Evolutionary conservation across 768 basidiomycete genomes (phyloP), one percentile per base, ranked within the genome.

Genomic region (Hygrocybe coccinea): DNA sequence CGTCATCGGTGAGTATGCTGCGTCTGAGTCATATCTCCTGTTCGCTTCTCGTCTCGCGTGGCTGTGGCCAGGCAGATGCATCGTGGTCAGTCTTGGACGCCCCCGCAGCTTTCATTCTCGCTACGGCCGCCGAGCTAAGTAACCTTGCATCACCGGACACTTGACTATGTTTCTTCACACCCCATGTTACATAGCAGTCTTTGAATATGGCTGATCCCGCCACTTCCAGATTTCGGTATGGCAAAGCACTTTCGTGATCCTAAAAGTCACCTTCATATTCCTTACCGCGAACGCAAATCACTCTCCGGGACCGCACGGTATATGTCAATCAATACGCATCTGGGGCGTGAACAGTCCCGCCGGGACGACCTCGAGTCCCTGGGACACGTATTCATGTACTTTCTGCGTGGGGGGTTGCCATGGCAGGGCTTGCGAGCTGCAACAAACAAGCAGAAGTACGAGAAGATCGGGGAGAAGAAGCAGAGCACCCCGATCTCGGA

Each of bases 401-500:
- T 99, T 72, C 71, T 99, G 62, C 82, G 95, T 4, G 95, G 95
- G 22, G 93, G 94, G 17, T 79, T 99, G 54, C 95, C 95, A 24
- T 99, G 95, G 95, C 95, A 99, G 69, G 95, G 95, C 45, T 77
- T 99, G 59, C 85, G 95, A 66, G 97, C 95, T 19, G 94, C 94
- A 8, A 99, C 95, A 1, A 98, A 99, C 79, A 98, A 98, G 76
- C 95, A 98, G 71, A 98, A 98, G 76, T 99, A 99, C 69, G 97
- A 99, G 74, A 98, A 98, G 78, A 99, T 99, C 62, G 97, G 97
- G 97, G 77, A 99, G 76, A 98, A 97, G 81, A 99, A 93, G 75
- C 95, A 98, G 72, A 88, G 83, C 7, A 97, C 95, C 14, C 79
- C 83, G 6, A 97, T 99, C 63, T 77, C 82, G 22, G 95, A 99